Evolutionary conservation across 2,329 filamentous ascomycete species (phyloP).

Genomic region (Chrysosporium queenslandicum): DNA sequence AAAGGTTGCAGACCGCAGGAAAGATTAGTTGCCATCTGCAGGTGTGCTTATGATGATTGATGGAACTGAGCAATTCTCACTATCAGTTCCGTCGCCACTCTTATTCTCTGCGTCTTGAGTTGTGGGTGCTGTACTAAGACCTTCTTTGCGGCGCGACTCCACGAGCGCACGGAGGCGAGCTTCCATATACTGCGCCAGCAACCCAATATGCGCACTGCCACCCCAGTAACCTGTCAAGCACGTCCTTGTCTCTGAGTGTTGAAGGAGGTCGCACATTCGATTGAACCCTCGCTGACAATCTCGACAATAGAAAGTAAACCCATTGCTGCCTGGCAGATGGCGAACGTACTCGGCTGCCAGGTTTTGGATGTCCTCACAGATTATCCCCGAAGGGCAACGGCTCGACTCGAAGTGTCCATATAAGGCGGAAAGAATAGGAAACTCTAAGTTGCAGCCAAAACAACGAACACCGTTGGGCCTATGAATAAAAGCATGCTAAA

Average conservation of each 20-base stretch:
- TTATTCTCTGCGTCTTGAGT: neutral
- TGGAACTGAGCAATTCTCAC: neutral
- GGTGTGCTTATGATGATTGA: slow-evolving; percentile 1
- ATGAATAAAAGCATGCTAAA: slow-evolving; percentile 16
- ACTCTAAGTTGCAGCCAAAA: slow-evolving; percentile 17
- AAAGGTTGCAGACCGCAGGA: neutral
- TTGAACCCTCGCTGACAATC: slow-evolving; percentile 15
- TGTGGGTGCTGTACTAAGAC: neutral
- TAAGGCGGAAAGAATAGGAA: slow-evolving; percentile 16
- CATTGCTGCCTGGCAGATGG: neutral
- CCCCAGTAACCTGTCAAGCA: slow-evolving; percentile 18
- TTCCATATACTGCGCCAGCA: slow-evolving; percentile 16
- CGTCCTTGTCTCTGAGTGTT: slow-evolving; percentile 19
- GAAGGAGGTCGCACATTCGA: slow-evolving; percentile 19
- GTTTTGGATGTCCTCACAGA: slow-evolving; percentile 11
- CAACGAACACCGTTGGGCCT: slow-evolving; percentile 17
- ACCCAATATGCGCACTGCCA: slow-evolving; percentile 11
- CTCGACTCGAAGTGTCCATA: slow-evolving; percentile 22
- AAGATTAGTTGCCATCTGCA: neutral
- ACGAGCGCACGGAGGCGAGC: neutral
- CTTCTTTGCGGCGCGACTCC: neutral
- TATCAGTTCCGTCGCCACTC: neutral
- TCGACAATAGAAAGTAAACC: slow-evolving; percentile 15
- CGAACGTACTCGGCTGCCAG: slow-evolving; percentile 11
- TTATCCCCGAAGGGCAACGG: slow-evolving; percentile 17